phyloP scores from a whole-genome alignment of 2,329 filamentous ascomycete species.

The Ophiostoma perfectum region DNA sequence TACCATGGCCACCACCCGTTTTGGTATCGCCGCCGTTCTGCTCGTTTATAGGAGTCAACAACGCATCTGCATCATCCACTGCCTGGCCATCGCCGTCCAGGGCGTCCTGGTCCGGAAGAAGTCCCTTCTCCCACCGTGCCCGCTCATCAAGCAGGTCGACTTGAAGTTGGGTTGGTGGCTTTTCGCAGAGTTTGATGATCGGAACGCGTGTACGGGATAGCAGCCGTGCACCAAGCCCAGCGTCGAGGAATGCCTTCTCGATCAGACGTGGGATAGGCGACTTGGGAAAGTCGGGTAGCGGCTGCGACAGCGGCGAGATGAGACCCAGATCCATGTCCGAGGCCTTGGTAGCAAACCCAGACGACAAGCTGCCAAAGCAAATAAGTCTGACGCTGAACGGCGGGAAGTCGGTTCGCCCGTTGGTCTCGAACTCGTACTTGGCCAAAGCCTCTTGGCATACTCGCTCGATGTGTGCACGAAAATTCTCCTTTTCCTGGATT shows the following conservation, averaged over 20 bases:
- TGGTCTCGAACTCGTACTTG: slow-evolving; percentile 44
- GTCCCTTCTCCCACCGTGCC: slow-evolving; percentile 63
- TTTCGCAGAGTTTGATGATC: slow-evolving; percentile 80
- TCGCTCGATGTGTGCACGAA: slow-evolving; percentile 58
- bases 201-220: slow-evolving; percentile 75
- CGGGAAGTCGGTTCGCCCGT: slow-evolving; percentile 43
- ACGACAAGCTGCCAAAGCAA: slow-evolving; percentile 76
- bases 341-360: slow-evolving; percentile 80
- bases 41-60: neutral
- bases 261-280: slow-evolving; percentile 67
- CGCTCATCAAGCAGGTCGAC: slow-evolving; percentile 59
- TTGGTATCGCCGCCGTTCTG: neutral
- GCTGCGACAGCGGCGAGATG: slow-evolving; percentile 56
- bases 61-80: slow-evolving; percentile 2
- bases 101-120: slow-evolving; percentile 36
- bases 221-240: slow-evolving; percentile 69
- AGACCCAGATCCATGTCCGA: slow-evolving; percentile 88
- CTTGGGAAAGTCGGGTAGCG: slow-evolving; percentile 48
- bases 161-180: slow-evolving; percentile 56
- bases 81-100: neutral
- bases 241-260: slow-evolving; percentile 66
- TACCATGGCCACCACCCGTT: slow-evolving; percentile 3
- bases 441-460: slow-evolving; percentile 58
- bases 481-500: slow-evolving; percentile 63
- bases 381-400: slow-evolving; percentile 58